phyloP scores from a whole-genome alignment of 345 rosid genomes.

The Geranium rotundifolium region DNA sequence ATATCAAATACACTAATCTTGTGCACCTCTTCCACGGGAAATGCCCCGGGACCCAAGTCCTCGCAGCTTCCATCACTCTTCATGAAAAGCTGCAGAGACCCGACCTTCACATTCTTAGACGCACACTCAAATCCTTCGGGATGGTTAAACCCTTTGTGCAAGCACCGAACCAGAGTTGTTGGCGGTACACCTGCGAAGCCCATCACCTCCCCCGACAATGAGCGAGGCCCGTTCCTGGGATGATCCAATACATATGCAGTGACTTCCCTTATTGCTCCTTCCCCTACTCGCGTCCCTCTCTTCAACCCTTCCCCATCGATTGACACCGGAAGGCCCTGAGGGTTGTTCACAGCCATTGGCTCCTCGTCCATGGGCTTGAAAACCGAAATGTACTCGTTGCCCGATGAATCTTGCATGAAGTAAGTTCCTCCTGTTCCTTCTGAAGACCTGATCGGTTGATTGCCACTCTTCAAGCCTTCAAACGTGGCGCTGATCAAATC shows the following conservation, averaged over 20 bases:
- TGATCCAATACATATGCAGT: slow-evolving; percentile 39
- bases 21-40: slow-evolving; percentile 37
- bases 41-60: slow-evolving; percentile 32
- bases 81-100: slow-evolving; percentile 35
- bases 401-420: slow-evolving; percentile 29
- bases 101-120: slow-evolving; percentile 17
- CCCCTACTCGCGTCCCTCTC: slow-evolving; percentile 37
- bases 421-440: slow-evolving; percentile 42
- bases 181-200: slow-evolving; percentile 40
- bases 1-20: slow-evolving; percentile 33
- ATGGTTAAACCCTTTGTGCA: slow-evolving; percentile 28
- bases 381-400: slow-evolving; percentile 29
- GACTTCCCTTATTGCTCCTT: slow-evolving; percentile 39
- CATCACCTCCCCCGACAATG: slow-evolving; percentile 11
- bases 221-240: slow-evolving; percentile 18
- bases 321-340: slow-evolving; percentile 27
- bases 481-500: slow-evolving; percentile 23
- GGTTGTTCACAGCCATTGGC: slow-evolving; percentile 33
- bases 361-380: slow-evolving; percentile 44
- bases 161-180: slow-evolving; percentile 23
- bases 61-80: slow-evolving; percentile 34
- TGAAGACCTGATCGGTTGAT: slow-evolving; percentile 26
- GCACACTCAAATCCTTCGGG: slow-evolving; percentile 5
- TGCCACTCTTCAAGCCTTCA: slow-evolving; percentile 25
- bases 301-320: slow-evolving; percentile 30